phyloP scores from a whole-genome alignment of 257 asterid genomes.

The Salvia miltiorrhiza region DNA sequence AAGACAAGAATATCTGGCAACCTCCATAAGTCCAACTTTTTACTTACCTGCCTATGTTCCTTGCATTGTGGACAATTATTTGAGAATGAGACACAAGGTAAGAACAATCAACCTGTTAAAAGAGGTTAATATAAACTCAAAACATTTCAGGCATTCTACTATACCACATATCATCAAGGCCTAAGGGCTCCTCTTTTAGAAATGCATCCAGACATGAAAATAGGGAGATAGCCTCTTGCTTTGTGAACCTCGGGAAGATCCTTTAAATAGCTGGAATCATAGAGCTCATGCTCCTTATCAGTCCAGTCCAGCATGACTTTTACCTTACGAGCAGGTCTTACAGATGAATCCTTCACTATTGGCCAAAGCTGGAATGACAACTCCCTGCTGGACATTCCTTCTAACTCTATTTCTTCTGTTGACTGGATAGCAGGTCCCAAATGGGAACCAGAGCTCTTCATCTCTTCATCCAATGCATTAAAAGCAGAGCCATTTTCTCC shows the following conservation, averaged over 20 bases:
- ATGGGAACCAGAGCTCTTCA: constrained; percentile 27
- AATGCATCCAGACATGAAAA: constrained; percentile 96
- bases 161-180: constrained; percentile 99
- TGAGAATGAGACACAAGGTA: constrained; percentile 6
- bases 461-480: constrained; percentile 31
- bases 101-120: not conserved
- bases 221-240: constrained; percentile 83
- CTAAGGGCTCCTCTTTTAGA: constrained; percentile 92
- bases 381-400: constrained; percentile 48
- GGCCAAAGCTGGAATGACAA: constrained; percentile 73
- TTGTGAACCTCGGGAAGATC: constrained; percentile 87
- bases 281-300: constrained; percentile 56
- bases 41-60: constrained; percentile 93
- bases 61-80: constrained; percentile 73
- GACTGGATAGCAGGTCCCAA: constrained; percentile 35
- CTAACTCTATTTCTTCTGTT: constrained; percentile 39
- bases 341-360: constrained; percentile 54
- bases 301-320: constrained; percentile 86
- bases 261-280: constrained; percentile 65
- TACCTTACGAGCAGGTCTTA: constrained; percentile 41
- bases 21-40: constrained; percentile 94
- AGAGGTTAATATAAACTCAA: not conserved
- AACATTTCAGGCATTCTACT: constrained; percentile 6
- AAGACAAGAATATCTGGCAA: constrained; percentile 84
- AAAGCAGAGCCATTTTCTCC: constrained; percentile 38